A percentile compares a stretch with the other conserved stretches of the same genome.
Evolutionary conservation across 2,329 filamentous ascomycete species (phyloP).

Genomic region (Hymenoscyphus repandus): DNA sequence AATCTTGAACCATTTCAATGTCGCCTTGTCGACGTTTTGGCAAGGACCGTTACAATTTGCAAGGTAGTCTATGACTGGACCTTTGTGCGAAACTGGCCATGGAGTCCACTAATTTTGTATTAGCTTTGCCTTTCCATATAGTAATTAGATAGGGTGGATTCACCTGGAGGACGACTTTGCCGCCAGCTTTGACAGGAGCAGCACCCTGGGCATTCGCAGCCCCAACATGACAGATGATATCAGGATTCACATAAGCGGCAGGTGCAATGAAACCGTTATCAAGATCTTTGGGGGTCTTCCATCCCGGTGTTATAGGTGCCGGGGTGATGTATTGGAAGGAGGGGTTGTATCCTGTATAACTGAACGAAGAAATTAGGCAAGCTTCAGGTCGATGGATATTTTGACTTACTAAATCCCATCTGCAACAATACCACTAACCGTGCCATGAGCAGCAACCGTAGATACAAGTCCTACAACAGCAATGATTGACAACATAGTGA

Average conservation of each 20-base stretch:
- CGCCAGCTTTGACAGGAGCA: conserved; percentile 56
- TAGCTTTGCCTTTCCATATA: neutral
- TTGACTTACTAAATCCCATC: conserved; percentile 26
- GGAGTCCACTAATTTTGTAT: conserved; percentile 41
- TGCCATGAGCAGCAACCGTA: conserved; percentile 24
- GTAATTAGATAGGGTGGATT: neutral
- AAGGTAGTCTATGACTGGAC: conserved; percentile 29
- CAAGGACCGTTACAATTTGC: conserved; percentile 36
- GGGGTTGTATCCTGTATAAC: conserved; percentile 33
- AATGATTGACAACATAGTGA: conserved; percentile 18
- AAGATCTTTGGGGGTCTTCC: conserved; percentile 42
- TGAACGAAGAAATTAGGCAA: conserved; percentile 4
- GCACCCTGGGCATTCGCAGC: conserved; percentile 45
- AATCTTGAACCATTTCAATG: conserved; percentile 40
- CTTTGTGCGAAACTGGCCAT: conserved; percentile 60
- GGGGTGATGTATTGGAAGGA: conserved; percentile 29
- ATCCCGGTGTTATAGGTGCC: conserved; percentile 45
- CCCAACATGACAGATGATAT: conserved; percentile 59
- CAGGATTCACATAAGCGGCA: conserved; percentile 38
- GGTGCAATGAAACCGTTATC: conserved; percentile 50
- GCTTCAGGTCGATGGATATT: neutral
- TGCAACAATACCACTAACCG: conserved; percentile 25
- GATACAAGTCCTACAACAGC: conserved; percentile 17
- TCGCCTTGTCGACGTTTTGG: conserved; percentile 35
- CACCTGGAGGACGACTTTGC: conserved; percentile 46